A percentile compares a stretch with the other conserved stretches of the same genome.
Conservation (phyloP, 2,329 filamentous ascomycete species). For the Xylariaceae sp. region DNA sequence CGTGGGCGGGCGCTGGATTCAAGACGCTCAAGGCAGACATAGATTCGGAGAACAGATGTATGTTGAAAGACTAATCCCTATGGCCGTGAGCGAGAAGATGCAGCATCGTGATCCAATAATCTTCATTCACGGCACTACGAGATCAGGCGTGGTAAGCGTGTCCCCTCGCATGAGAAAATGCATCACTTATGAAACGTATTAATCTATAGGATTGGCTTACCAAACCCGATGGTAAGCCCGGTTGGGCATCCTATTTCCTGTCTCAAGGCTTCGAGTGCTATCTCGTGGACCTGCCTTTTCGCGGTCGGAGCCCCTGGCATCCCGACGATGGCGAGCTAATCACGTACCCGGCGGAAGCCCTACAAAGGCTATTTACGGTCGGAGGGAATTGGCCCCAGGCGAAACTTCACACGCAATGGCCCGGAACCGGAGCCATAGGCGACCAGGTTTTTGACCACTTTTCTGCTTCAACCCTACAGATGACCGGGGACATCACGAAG, state of each 20-base stretch:
- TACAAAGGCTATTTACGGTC: conserved; percentile 47
- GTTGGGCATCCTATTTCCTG: conserved; percentile 56
- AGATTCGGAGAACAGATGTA: conserved; percentile 55
- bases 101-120: conserved; percentile 44
- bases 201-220: conserved; percentile 50
- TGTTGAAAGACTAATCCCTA: conserved; percentile 51
- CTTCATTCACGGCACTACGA: conserved; percentile 50
- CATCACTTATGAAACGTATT: not conserved
- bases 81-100: conserved; percentile 35
- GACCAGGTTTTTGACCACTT: conserved; percentile 50
- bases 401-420: conserved; percentile 50
- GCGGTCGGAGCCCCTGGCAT: conserved; percentile 49
- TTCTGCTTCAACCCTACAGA: conserved; percentile 49
- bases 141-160: conserved; percentile 47
- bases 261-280: conserved; percentile 54
- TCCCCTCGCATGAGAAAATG: not conserved
- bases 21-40: conserved; percentile 39
- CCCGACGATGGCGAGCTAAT: conserved; percentile 24
- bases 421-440: conserved; percentile 47
- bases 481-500: conserved; percentile 40
- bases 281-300: conserved; percentile 52
- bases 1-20: conserved; percentile 45
- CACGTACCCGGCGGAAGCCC: conserved; percentile 42
- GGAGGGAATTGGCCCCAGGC: conserved; percentile 49
- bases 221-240: conserved; percentile 52